Base-by-base conservation (phyloP, 2,329 filamentous ascomycete genomes). In the Penicillium thymicola region DNA sequence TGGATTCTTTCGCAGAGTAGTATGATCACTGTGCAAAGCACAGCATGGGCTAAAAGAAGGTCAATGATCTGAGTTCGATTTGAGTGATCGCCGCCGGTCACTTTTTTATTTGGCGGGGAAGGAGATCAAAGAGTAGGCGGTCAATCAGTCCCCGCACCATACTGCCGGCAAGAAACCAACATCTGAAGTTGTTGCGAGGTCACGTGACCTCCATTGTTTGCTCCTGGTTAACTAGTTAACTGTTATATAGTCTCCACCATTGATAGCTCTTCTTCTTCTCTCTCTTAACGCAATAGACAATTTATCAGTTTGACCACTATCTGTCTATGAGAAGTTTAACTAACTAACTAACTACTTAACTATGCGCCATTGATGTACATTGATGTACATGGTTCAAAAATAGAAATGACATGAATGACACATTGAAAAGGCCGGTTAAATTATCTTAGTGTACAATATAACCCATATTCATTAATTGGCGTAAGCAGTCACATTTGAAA, bases 11-110 rank as follows among this genome's bases (percentile, higher is more conserved):
- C 28, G 38, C 7, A n/a, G 3, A 23, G 23, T 16, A 30, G 47
- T 45, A 36, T n/a, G 54, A 64, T 64, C 65, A 63, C 67, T 65
- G 64, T 59, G 59, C 63, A 36, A 58, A 60, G 64, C 64, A 67
- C 68, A 67, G 65, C 63, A 65, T 59, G 65, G 59, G 41, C 42
- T 32, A 37, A 57, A 44, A 46, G 3, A 32, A 11, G 14, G 37
- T 27, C 50, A 43, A 51, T 49, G 34, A 41, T 41, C 13, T 45
- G 44, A 50, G 34, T 40, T 46, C 18, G 34, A 41, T 11, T 34
- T 7, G 18, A 40, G 18, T 41, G 48, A 52, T 46, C 47, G n/a
- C 34, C 34, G 45, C 25, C 10, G n/a, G 54, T 23, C 41, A 45
- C 43, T 52, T 57, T 59, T 52, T 57, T 56, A 55, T 60, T 64